Conservation (phyloP, 2,329 filamentous ascomycete genomes). For the Orbilia quercus region DNA sequence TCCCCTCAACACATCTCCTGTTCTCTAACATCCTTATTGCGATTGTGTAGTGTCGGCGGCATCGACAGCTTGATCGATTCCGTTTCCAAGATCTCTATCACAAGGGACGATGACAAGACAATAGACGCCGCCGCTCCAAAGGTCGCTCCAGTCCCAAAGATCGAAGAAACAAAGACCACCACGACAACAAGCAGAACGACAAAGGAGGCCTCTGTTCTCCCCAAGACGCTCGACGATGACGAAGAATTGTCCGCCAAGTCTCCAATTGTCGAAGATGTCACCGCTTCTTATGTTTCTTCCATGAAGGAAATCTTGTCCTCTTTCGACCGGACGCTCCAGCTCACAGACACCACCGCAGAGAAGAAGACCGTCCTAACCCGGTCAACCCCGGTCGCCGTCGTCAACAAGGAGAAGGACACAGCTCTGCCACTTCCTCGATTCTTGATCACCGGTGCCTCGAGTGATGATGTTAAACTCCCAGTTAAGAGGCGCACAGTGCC, state of each 20-base stretch:
- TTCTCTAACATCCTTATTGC: slow-evolving; percentile 14
- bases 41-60: slow-evolving; percentile 34
- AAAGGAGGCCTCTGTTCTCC: slow-evolving; percentile 23
- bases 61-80: slow-evolving; percentile 55
- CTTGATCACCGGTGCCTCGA: slow-evolving; percentile 46
- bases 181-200: slow-evolving; percentile 29
- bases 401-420: slow-evolving; percentile 55
- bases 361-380: slow-evolving; percentile 49
- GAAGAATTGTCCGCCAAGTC: slow-evolving; percentile 48
- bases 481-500: slow-evolving; percentile 49
- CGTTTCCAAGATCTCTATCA: slow-evolving; percentile 50
- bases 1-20: slow-evolving; percentile 34
- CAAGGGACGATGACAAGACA: slow-evolving; percentile 54
- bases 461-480: slow-evolving; percentile 29
- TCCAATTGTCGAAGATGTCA: slow-evolving; percentile 42
- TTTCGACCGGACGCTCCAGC: slow-evolving; percentile 50
- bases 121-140: slow-evolving; percentile 53
- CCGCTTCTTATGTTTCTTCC: slow-evolving; percentile 54
- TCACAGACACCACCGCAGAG: slow-evolving; percentile 37
- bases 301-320: slow-evolving; percentile 56
- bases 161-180: slow-evolving; percentile 16
- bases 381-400: slow-evolving; percentile 16
- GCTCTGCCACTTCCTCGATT: slow-evolving; percentile 54
- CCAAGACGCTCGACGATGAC: slow-evolving; percentile 52
- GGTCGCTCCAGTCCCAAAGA: slow-evolving; percentile 29